phyloP scores from a whole-genome alignment of 2,329 filamentous ascomycete genomes.

The Zalaria sp. region DNA sequence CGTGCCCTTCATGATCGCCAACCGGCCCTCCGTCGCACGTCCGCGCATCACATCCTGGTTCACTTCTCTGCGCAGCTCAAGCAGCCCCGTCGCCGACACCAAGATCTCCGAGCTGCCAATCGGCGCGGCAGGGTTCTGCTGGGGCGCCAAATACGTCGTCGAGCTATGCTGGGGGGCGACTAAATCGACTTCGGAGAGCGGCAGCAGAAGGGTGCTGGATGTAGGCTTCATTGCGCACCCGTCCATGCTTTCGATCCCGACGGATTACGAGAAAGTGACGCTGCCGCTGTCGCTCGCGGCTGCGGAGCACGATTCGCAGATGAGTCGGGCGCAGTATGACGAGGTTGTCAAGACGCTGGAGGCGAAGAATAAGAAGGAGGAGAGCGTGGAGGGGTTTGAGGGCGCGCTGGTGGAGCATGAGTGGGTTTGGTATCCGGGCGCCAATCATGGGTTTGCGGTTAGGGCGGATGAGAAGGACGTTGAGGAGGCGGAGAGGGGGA shows the following conservation, averaged over 20 bases:
- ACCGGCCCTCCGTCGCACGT: conserved; percentile 10
- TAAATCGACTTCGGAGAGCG: conserved; percentile 11
- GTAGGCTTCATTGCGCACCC: conserved; percentile 17
- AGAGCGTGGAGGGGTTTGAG: conserved; percentile 11
- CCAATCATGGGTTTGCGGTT: conserved; percentile 23
- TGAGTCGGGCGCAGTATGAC: conserved; percentile 17
- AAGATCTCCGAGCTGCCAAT: conserved; percentile 16
- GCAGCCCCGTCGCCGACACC: conserved; percentile 1
- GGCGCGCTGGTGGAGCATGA: conserved; percentile 21
- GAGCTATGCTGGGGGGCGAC: conserved; percentile 17
- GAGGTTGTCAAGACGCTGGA: conserved; percentile 18
- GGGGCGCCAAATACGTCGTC: conserved; percentile 20
- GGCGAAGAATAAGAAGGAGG: conserved; percentile 18
- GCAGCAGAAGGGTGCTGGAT: conserved; percentile 17
- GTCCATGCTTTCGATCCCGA: conserved; percentile 17
- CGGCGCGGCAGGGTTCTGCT: conserved; percentile 22
- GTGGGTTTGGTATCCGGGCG: conserved; percentile 21
- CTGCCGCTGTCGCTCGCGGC: conserved; percentile 21
- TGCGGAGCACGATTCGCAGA: conserved; percentile 14
- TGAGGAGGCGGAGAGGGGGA: conserved; percentile 17
- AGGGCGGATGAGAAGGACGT: conserved; percentile 19
- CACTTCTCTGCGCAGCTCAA: conserved; percentile 11
- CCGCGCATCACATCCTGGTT: conserved; percentile 16
- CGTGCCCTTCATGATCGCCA: conserved; percentile 13
- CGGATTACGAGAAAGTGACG: conserved; percentile 19